Conservation (phyloP, 2,329 filamentous ascomycete species). For the Cladosporium sp. region DNA sequence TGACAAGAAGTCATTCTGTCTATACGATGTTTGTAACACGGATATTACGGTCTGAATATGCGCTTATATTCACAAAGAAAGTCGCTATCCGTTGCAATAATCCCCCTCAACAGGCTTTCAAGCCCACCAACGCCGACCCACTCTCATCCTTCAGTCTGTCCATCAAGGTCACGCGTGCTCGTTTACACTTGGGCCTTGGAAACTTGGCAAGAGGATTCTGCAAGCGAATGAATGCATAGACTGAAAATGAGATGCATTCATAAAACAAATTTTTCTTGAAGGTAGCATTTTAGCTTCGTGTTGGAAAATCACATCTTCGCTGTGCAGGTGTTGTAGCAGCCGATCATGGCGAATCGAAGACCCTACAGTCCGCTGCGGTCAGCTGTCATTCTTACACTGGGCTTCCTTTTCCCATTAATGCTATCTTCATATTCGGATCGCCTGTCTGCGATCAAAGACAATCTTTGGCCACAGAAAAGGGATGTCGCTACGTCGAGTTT, state of each 20-base stretch:
- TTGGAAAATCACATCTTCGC: background rate
- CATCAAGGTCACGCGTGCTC: conserved; percentile 7
- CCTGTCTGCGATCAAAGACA: background rate
- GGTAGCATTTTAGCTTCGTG: background rate
- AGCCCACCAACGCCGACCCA: background rate
- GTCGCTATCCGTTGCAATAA: no score
- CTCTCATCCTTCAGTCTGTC: conserved; percentile 1
- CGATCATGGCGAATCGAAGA: background rate
- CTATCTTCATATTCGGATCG: background rate
- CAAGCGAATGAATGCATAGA: background rate
- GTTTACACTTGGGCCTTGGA: conserved; percentile 4
- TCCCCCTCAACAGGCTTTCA: no score
- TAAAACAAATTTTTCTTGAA: background rate
- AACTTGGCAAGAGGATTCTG: background rate
- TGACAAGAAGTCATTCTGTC: no score
- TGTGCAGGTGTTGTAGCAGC: background rate
- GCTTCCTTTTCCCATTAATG: background rate
- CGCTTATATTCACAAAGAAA: no score
- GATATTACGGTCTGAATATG: no score
- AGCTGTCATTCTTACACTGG: background rate
- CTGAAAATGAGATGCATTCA: background rate
- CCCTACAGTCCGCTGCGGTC: conserved; percentile 4
- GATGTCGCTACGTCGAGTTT: no score
- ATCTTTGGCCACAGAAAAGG: no score
- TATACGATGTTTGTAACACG: no score